Base-by-base conservation (phyloP, 2,329 filamentous ascomycete species). In the Penicillium nordicum region DNA sequence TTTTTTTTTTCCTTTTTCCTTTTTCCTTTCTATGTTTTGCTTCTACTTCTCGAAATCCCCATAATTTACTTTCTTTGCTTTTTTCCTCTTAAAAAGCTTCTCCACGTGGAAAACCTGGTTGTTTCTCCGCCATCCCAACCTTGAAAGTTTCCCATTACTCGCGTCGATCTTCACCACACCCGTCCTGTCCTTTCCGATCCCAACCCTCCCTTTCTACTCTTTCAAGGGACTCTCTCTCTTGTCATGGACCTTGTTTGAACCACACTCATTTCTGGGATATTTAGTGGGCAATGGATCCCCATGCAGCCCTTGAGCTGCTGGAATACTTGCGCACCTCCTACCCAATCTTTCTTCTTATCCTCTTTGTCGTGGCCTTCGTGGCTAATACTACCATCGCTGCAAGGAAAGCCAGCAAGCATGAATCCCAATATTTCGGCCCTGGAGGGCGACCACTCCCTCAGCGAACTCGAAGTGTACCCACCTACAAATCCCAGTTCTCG, bases 361-460 rank as follows among this genome's bases (percentile, higher is more conserved):
- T 88, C 68, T 90, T 89, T 71, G 74, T 88, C 47, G 71, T 78
- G 58, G 80, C 82, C 60, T 88, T 89, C 68, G 80, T 86, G 54
- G 69, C 78, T 63, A 83, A 82, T 70, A 86, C 85, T 65, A 80
- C 89, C 60, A 68, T 80, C 58, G 77, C 79, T 21, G 79, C 82
- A 38, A 80, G 72, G 62, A 77, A 76, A 63, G 76, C 78, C 60
- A 73, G 74, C 60, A 72, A 76, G 44, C 72, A 78, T 65, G 70
- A 76, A 57, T 82, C 79, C 23, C 79, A 74, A 32, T 74, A 83
- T 62, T 86, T 82, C 51, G 92, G 92, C n/a, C 92, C 92, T 1
- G 92, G 90, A 54, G 93, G 92, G 63, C 92, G 95, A 72, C 91
- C 91, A 34, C 79, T 97, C 52, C 92, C 91, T 57, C 88, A 86